Percentiles rank a stretch among this genome's conserved stretches.
Conservation (phyloP, 108 stramenopile species). For the Epithemia pelagica region DNA sequence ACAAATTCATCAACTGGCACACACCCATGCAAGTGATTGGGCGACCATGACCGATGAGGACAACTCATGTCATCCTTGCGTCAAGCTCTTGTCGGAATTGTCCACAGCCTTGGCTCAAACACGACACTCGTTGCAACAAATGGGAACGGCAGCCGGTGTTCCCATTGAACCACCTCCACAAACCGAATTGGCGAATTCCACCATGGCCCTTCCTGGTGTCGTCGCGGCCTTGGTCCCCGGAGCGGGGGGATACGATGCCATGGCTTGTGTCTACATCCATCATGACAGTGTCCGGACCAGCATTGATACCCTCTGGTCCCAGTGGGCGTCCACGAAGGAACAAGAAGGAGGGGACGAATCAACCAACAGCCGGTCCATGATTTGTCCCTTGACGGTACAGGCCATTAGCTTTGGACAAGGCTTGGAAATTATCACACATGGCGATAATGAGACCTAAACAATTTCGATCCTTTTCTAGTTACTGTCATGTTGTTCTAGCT, state of each 20-base stretch:
- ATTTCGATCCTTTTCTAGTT: too few relatives aligned
- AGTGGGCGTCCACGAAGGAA: conserved; percentile 12
- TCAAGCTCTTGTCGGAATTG: neutral
- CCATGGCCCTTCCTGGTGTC: conserved; percentile 81
- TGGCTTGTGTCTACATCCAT: conserved; percentile 78
- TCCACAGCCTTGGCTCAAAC: conserved; percentile 16
- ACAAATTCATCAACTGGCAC: conserved; percentile 23
- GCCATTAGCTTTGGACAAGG: conserved; percentile 39
- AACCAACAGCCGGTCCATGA: conserved; percentile 8
- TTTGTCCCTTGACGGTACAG: conserved; percentile 63
- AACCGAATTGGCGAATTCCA: conserved; percentile 79
- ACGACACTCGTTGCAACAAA: conserved; percentile 52
- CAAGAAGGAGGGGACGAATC: neutral
- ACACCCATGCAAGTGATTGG: conserved; percentile 40
- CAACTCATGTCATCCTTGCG: neutral
- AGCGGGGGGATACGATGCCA: conserved; percentile 93
- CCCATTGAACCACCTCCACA: conserved; percentile 90
- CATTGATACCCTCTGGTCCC: conserved; percentile 62
- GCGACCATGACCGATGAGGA: neutral
- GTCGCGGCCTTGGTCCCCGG: conserved; percentile 89
- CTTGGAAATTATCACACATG: neutral
- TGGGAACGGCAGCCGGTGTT: conserved; percentile 83
- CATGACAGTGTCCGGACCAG: conserved; percentile 42
- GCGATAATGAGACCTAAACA: too few relatives aligned
- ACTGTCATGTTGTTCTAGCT: too few relatives aligned